Evolutionary conservation across 23 red algal genomes (phyloP).

Genomic region (Gracilaria domingensis): DNA sequence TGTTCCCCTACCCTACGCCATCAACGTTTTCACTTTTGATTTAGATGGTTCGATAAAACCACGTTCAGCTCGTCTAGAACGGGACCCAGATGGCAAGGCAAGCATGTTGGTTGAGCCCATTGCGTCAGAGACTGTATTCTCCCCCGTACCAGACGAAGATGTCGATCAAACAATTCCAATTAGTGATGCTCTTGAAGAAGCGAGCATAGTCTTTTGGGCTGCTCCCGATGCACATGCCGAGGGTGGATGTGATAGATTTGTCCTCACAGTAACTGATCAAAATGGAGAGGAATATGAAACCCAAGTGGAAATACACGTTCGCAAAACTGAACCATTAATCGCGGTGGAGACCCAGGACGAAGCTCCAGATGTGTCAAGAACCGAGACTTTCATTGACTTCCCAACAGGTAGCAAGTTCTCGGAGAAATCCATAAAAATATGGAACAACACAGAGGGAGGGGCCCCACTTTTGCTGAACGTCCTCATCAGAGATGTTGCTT

Average conservation of each 20-base stretch:
- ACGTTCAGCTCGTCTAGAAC: conserved; percentile 41
- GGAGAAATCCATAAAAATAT: conserved; percentile 40
- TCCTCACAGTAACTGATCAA: conserved; percentile 52
- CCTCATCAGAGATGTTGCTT: conserved; percentile 15
- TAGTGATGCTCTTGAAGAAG: conserved; percentile 22
- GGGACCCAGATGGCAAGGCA: conserved; percentile 29
- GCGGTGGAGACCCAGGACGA: conserved; percentile 18
- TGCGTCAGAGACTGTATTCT: neutral
- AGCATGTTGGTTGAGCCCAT: conserved; percentile 28
- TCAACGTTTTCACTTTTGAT: conserved; percentile 32
- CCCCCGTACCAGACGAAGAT: conserved; percentile 2
- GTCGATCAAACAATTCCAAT: neutral
- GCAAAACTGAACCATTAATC: conserved; percentile 35
- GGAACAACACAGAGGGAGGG: conserved; percentile 61
- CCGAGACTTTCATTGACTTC: conserved; percentile 61
- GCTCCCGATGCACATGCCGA: conserved; percentile 42
- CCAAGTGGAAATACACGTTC: conserved; percentile 27
- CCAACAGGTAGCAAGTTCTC: neutral
- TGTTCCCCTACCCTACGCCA: conserved; percentile 68
- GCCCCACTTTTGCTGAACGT: conserved; percentile 70
- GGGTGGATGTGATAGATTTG: conserved; percentile 25
- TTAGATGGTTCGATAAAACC: conserved; percentile 36
- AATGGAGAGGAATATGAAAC: conserved; percentile 39
- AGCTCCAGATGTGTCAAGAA: conserved; percentile 15
- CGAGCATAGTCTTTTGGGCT: conserved; percentile 59